phyloP scores from a whole-genome alignment of 805 yeast species.

The Saturnispora quitensis region DNA sequence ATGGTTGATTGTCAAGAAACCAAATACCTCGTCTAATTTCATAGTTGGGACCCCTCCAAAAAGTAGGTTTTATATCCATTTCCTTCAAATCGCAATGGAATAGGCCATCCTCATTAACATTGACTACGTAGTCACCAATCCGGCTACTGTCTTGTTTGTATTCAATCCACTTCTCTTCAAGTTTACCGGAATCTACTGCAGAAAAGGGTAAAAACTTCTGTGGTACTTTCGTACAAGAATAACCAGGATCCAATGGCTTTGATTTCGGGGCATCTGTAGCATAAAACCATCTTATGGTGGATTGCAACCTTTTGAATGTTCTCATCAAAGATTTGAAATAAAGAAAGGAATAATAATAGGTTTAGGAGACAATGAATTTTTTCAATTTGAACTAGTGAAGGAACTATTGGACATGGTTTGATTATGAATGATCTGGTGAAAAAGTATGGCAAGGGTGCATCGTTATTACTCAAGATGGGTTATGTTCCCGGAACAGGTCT shows the following conservation, averaged over 20 bases:
- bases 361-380: neutral
- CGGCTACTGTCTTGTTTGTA: constrained; percentile 4
- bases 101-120: constrained; percentile 74
- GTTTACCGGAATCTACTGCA: constrained; percentile 44
- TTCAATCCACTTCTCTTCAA: constrained; percentile 44
- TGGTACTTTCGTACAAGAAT: constrained; percentile 42
- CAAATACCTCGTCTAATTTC: constrained; percentile 81
- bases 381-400: neutral
- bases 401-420: neutral
- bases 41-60: constrained; percentile 83
- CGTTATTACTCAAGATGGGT: constrained; percentile 75
- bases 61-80: constrained; percentile 55
- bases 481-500: constrained; percentile 76
- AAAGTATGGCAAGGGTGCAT: constrained; percentile 78
- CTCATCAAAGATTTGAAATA: neutral
- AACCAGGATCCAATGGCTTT: constrained; percentile 55
- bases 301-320: neutral
- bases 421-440: constrained; percentile 1
- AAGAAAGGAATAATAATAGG: neutral
- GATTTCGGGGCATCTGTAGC: constrained; percentile 69
- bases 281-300: constrained; percentile 55
- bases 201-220: constrained; percentile 62
- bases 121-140: constrained; percentile 25
- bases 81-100: constrained; percentile 58
- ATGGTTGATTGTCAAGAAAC: constrained; percentile 59